Evolutionary conservation across 2,329 filamentous ascomycete species (phyloP).

Genomic region (Hirsutella thompsonii): DNA sequence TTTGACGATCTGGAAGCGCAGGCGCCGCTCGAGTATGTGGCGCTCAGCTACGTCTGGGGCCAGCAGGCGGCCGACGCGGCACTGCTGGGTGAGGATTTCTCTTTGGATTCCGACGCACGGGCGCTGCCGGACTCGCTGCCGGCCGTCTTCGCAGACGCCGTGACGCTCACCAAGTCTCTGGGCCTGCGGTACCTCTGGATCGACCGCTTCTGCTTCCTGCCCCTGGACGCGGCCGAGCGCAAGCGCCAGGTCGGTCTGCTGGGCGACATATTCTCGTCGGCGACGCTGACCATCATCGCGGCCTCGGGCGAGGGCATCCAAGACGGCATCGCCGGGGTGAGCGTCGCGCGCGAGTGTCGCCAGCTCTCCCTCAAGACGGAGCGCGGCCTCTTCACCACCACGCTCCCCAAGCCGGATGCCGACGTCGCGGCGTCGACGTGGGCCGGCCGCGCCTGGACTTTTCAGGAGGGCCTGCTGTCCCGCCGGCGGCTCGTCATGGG

Average conservation of each 20-base stretch:
- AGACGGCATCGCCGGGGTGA: slow-evolving; percentile 21
- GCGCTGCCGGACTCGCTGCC: slow-evolving; percentile 14
- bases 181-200: slow-evolving; percentile 25
- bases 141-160: slow-evolving; percentile 19
- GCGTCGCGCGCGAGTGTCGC: slow-evolving; percentile 15
- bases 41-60: slow-evolving; percentile 23
- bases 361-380: slow-evolving; percentile 21
- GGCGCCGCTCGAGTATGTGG: slow-evolving; percentile 15
- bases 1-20: slow-evolving; percentile 13
- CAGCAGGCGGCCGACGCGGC: slow-evolving; percentile 8
- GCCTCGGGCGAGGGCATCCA: slow-evolving; percentile 17
- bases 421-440: slow-evolving; percentile 21
- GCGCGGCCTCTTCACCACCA: slow-evolving; percentile 20
- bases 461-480: slow-evolving; percentile 22
- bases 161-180: slow-evolving; percentile 16
- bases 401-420: slow-evolving; percentile 20
- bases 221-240: slow-evolving; percentile 12
- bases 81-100: not conserved
- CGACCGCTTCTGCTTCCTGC: slow-evolving; percentile 21
- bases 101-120: too few species aligned
- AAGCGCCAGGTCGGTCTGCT: slow-evolving; percentile 16
- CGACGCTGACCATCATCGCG: slow-evolving; percentile 20
- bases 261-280: slow-evolving; percentile 20
- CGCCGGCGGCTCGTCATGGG: slow-evolving; percentile 23
- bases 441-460: slow-evolving; percentile 22